Percentiles rank a stretch among this genome's conserved stretches.
Conservation (phyloP, 805 yeast genomes). For the Candida nonsorbophila region DNA sequence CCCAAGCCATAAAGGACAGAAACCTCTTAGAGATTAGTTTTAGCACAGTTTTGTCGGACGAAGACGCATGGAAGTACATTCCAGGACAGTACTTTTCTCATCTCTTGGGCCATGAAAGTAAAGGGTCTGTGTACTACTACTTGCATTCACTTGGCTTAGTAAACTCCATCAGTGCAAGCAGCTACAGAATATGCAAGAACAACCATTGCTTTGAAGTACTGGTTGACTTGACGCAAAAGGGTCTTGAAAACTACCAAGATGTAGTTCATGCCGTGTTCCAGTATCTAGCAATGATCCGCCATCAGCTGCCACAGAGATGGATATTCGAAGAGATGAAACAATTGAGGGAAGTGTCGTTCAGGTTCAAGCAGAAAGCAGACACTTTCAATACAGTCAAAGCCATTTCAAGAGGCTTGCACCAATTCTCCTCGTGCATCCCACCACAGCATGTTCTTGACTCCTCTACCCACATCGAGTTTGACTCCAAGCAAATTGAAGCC, state of each 20-base stretch:
- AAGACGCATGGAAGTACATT: conserved; percentile 53
- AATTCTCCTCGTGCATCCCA: conserved; percentile 46
- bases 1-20: conserved; percentile 79
- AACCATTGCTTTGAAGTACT: conserved; percentile 63
- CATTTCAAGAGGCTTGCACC: conserved; percentile 58
- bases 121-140: conserved; percentile 72
- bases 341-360: conserved; percentile 64
- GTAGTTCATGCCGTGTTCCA: conserved; percentile 61
- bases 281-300: conserved; percentile 57
- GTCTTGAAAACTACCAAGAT: conserved; percentile 58
- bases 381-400: conserved; percentile 71
- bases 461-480: conserved; percentile 52
- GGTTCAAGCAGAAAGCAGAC: conserved; percentile 71
- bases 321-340: conserved; percentile 68
- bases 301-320: conserved; percentile 68
- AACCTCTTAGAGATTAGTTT: conserved; percentile 65
- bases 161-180: conserved; percentile 70
- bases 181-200: conserved; percentile 59
- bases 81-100: conserved; percentile 75
- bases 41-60: conserved; percentile 68
- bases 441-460: conserved; percentile 56
- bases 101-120: conserved; percentile 87
- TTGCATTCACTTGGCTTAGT: conserved; percentile 78
- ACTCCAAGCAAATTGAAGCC: conserved; percentile 46
- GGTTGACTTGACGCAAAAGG: conserved; percentile 71